Conservation (phyloP, 164 flowering plant genomes). For the Euptelea pleiosperma region DNA sequence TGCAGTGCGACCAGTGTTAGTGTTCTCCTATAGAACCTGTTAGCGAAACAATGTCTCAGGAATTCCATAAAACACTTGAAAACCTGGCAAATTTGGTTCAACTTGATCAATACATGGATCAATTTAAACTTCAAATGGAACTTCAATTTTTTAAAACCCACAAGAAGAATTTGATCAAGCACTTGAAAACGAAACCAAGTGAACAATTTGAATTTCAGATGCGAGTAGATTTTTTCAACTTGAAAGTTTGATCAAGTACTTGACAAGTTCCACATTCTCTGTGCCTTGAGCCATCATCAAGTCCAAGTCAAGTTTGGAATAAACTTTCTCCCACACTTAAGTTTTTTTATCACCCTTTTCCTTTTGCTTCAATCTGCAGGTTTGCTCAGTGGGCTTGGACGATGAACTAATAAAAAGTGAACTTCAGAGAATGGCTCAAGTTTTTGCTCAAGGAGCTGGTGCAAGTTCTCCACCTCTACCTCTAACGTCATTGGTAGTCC, state of each 20-base stretch:
- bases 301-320: not conserved
- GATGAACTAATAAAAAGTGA: slow-evolving; percentile 49
- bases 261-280: too few relatives aligned
- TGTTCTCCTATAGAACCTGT: too few relatives aligned
- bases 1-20: not conserved
- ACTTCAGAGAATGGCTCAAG: slow-evolving; percentile 55
- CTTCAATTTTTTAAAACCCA: not conserved
- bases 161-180: not conserved
- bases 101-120: slow-evolving; percentile 6
- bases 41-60: not conserved
- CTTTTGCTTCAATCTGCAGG: slow-evolving; percentile 35
- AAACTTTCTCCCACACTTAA: not conserved
- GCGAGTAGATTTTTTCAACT: too few relatives aligned
- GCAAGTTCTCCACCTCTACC: slow-evolving; percentile 64
- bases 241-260: too few relatives aligned
- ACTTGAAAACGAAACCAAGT: not conserved
- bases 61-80: not conserved
- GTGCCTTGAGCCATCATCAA: too few relatives aligned
- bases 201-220: too few relatives aligned
- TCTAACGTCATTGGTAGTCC: slow-evolving; percentile 68
- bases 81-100: not conserved
- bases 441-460: slow-evolving; percentile 54
- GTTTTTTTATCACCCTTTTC: not conserved
- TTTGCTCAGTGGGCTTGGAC: slow-evolving; percentile 53
- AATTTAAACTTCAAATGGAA: not conserved